phyloP scores from a whole-genome alignment of 768 basidiomycete genomes.

The Mycena belliarum region DNA sequence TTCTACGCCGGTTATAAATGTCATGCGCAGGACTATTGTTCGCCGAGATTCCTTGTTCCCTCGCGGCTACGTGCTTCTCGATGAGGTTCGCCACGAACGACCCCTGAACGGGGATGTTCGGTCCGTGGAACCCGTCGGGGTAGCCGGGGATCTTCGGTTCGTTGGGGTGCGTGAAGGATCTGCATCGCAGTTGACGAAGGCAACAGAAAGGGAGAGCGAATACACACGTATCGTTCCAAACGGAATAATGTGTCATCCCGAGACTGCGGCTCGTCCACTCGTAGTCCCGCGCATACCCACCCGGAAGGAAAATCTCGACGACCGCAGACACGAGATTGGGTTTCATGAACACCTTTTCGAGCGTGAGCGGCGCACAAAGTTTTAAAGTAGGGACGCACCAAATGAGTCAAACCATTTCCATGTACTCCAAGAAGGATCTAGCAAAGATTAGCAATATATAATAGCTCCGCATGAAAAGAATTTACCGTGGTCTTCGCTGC shows the following conservation, averaged over 20 bases:
- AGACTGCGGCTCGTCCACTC: slow-evolving; percentile 59
- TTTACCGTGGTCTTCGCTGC: slow-evolving; percentile 54
- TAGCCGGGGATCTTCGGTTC: slow-evolving; percentile 36
- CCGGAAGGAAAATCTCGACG: slow-evolving; percentile 62
- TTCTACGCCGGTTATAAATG: background rate
- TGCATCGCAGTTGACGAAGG: background rate
- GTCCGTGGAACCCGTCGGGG: slow-evolving; percentile 67
- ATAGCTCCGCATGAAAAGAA: background rate
- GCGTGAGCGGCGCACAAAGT: background rate
- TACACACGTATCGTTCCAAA: slow-evolving; percentile 61
- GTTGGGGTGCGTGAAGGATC: slow-evolving; percentile 16
- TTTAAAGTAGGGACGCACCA: slow-evolving; percentile 29
- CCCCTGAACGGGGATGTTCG: slow-evolving; percentile 54
- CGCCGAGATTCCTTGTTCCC: background rate
- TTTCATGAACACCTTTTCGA: slow-evolving; percentile 52
- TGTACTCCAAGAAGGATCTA: slow-evolving; percentile 56
- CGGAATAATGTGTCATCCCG: slow-evolving; percentile 54
- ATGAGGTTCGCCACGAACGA: slow-evolving; percentile 52
- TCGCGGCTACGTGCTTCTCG: slow-evolving; percentile 48
- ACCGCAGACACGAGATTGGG: slow-evolving; percentile 55
- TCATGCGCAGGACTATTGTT: slow-evolving; percentile 15
- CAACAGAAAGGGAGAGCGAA: background rate
- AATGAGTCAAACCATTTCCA: slow-evolving; percentile 61
- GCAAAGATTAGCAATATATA: background rate
- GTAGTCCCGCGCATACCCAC: slow-evolving; percentile 64